phyloP scores from a whole-genome alignment of 805 yeast genomes.

The Brettanomyces anomalus region DNA sequence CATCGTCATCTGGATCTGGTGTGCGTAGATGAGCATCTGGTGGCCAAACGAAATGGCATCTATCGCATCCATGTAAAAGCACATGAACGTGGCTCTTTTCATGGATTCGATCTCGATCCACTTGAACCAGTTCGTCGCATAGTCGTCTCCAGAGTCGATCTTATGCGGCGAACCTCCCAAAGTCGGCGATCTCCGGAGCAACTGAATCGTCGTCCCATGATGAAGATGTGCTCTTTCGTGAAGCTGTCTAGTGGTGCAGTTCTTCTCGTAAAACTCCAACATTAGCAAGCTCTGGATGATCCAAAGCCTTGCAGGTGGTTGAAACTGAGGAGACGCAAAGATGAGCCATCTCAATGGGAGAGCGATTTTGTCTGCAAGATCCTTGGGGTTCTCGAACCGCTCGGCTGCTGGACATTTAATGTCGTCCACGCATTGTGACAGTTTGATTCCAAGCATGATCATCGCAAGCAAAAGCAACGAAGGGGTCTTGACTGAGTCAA shows the following conservation, averaged over 20 bases:
- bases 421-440: constrained; percentile 23
- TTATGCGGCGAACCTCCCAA: constrained; percentile 60
- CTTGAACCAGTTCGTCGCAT: constrained; percentile 32
- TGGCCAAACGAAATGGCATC: constrained; percentile 79
- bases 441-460: constrained; percentile 45
- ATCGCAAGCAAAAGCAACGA: constrained; percentile 45
- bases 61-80: constrained; percentile 70
- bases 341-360: constrained; percentile 59
- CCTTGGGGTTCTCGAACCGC: constrained; percentile 20
- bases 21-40: constrained; percentile 45
- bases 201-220: constrained; percentile 79
- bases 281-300: constrained; percentile 65
- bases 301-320: constrained; percentile 71
- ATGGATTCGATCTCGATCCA: constrained; percentile 79
- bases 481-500: constrained; percentile 37
- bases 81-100: constrained; percentile 72
- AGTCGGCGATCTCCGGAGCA: constrained; percentile 66
- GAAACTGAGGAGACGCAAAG: constrained; percentile 62
- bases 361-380: constrained; percentile 38
- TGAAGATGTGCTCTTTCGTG: constrained; percentile 83
- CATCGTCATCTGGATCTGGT: constrained; percentile 51
- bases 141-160: constrained; percentile 8
- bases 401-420: constrained; percentile 14
- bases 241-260: constrained; percentile 53
- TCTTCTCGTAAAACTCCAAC: constrained; percentile 74